Evolutionary conservation across 805 yeast species (phyloP).

Genomic region (Hanseniaspora mollemarum): DNA sequence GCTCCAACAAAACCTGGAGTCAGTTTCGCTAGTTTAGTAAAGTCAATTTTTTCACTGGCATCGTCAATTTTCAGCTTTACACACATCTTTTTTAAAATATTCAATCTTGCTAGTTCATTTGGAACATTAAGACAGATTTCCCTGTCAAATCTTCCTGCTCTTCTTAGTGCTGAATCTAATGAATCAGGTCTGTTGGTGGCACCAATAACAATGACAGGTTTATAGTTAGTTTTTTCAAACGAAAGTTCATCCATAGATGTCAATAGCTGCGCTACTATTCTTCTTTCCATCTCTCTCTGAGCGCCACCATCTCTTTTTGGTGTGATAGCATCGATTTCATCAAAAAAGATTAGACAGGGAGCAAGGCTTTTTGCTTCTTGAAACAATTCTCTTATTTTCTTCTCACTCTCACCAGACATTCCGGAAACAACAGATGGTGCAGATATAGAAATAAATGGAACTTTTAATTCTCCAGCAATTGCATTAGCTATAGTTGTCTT

Average conservation of each 20-base stretch:
- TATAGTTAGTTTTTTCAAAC: constrained; percentile 77
- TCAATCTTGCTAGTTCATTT: constrained; percentile 65
- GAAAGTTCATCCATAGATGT: constrained; percentile 91
- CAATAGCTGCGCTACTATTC: constrained; percentile 89
- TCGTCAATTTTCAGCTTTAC: constrained; percentile 45
- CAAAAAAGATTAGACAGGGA: constrained; percentile 86
- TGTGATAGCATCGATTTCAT: constrained; percentile 95
- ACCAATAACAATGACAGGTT: constrained; percentile 87
- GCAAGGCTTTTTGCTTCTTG: constrained; percentile 86
- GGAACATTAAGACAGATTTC: constrained; percentile 95
- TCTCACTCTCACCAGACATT: constrained; percentile 98
- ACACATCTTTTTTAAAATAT: constrained; percentile 68
- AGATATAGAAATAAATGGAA: constrained; percentile 79
- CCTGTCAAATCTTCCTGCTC: constrained; percentile 94
- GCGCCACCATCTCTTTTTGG: constrained; percentile 93
- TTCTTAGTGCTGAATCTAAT: constrained; percentile 81
- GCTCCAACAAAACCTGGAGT: constrained; percentile 99
- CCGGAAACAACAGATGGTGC: constrained; percentile 97
- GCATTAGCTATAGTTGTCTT: constrained; percentile 95
- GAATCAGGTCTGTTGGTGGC: constrained; percentile 97
- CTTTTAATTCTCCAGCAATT: constrained; percentile 84
- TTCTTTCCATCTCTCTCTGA: constrained; percentile 92
- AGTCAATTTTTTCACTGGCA: constrained; percentile 49
- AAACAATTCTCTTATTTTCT: constrained; percentile 81
- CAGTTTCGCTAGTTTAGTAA: constrained; percentile 63